phyloP scores from a whole-genome alignment of 2,329 filamentous ascomycete genomes.

The Elsinoe australis region DNA sequence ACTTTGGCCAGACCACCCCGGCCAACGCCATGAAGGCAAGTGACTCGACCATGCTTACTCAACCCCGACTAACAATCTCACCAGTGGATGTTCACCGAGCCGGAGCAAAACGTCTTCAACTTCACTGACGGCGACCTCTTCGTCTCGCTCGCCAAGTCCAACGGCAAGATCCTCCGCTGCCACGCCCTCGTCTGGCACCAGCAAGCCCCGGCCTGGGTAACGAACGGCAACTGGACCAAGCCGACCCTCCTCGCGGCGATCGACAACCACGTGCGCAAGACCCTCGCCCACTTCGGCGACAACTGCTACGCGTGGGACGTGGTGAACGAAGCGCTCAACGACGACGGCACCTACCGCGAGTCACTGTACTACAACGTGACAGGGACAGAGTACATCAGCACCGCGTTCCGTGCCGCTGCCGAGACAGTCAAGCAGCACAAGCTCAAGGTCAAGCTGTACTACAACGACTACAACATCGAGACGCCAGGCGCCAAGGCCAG shows the following conservation, averaged over 20 bases:
- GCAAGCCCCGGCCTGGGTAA: slow-evolving; percentile 49
- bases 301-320: slow-evolving; percentile 60
- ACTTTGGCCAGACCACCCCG: slow-evolving; percentile 59
- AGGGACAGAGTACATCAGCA: slow-evolving; percentile 49
- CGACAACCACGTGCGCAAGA: slow-evolving; percentile 54
- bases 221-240: slow-evolving; percentile 47
- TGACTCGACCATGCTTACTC: slow-evolving; percentile 11
- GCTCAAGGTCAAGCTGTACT: slow-evolving; percentile 52
- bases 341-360: slow-evolving; percentile 48
- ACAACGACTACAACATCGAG: slow-evolving; percentile 60
- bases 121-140: slow-evolving; percentile 50
- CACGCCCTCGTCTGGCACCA: slow-evolving; percentile 53
- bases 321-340: slow-evolving; percentile 55
- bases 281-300: slow-evolving; percentile 51
- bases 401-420: slow-evolving; percentile 51
- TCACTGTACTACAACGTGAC: slow-evolving; percentile 50
- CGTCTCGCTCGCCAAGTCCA: slow-evolving; percentile 34
- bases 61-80: slow-evolving; percentile 17
- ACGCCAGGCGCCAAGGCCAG: slow-evolving; percentile 41
- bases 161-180: slow-evolving; percentile 49
- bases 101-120: slow-evolving; percentile 48
- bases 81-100: slow-evolving; percentile 59
- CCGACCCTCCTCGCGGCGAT: slow-evolving; percentile 50
- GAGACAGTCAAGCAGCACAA: slow-evolving; percentile 48
- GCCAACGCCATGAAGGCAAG: slow-evolving; percentile 52